A percentile compares a stretch with the other conserved stretches of the same genome.
Conservation (phyloP, 139 green algal genomes). For the Micromonas pusilla region DNA sequence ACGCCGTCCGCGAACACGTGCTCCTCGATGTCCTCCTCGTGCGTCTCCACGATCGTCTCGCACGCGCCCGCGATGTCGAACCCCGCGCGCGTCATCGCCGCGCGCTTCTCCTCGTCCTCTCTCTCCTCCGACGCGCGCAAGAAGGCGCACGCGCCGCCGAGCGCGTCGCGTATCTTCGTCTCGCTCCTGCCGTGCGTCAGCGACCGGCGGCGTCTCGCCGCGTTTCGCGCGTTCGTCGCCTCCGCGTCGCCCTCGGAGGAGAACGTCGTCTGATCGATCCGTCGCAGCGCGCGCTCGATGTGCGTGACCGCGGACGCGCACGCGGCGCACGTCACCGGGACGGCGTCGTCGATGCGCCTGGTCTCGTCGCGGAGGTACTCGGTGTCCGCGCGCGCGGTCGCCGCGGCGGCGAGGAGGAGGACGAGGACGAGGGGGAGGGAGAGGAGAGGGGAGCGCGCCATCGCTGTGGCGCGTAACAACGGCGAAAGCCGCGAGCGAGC, state of each 20-base stretch:
- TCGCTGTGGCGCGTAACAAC: too few species aligned
- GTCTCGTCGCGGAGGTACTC: too few species aligned
- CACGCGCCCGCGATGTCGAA: background rate
- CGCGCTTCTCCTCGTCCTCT: background rate
- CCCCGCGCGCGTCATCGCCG: background rate
- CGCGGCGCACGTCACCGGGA: too few species aligned
- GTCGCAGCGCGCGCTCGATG: background rate
- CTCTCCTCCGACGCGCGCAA: background rate
- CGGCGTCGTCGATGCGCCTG: too few species aligned
- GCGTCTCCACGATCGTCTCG: background rate
- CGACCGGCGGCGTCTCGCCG: background rate
- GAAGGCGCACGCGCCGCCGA: background rate
- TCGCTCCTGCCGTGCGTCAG: background rate
- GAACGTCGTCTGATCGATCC: background rate
- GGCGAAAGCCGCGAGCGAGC: too few species aligned
- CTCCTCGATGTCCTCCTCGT: background rate
- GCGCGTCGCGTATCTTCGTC: background rate
- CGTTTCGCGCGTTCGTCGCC: background rate
- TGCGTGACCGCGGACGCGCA: background rate
- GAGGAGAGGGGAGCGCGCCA: too few species aligned
- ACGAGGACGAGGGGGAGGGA: too few species aligned
- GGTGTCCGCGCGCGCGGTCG: too few species aligned
- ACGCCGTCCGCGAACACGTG: background rate
- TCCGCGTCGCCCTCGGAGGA: too few species aligned
- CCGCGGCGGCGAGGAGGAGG: too few species aligned